These are phyloP conservation scores for Musa itinerans DNA, from an alignment of 176 grass and related monocot genomes.

Conservation along the genomic window DNA sequence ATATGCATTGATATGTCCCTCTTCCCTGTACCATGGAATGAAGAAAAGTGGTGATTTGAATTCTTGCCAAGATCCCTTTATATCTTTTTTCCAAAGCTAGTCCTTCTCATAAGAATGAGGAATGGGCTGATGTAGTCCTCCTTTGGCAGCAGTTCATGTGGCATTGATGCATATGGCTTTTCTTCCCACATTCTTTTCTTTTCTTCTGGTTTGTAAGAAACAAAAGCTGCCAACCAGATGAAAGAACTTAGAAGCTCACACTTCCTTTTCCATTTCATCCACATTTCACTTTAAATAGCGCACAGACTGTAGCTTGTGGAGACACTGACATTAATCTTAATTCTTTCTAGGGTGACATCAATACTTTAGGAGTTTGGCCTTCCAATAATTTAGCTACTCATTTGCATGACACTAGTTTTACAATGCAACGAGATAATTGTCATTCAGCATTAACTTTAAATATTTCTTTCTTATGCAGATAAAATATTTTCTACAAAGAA, in stretches of 20 bases:
- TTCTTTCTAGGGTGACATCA: too few species aligned
- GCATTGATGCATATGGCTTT: too few species aligned
- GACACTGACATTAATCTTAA: too few species aligned
- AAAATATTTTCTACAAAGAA: too few species aligned
- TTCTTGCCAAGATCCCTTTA: conserved; percentile 6
- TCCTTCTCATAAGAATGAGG: not conserved
- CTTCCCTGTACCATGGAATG: conserved; percentile 5
- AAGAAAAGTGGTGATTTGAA: conserved; percentile 2
- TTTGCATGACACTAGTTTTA: too few species aligned
- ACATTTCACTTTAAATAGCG: too few species aligned
- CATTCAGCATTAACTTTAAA: too few species aligned
- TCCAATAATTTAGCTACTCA: too few species aligned
- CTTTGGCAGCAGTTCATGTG: conserved; percentile 8
- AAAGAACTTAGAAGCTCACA: not conserved
- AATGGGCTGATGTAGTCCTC: not conserved
- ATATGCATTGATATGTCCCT: not conserved
- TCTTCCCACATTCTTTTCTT: not conserved
- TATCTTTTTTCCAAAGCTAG: not conserved
- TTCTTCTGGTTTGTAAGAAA: not conserved
- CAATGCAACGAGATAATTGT: too few species aligned
- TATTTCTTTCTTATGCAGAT: too few species aligned
- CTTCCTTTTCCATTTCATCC: not conserved
- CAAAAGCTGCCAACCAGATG: not conserved
- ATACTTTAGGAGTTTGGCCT: too few species aligned
- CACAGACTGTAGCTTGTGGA: too few species aligned